Percentiles rank a stretch among this genome's conserved stretches.
phyloP scores from a whole-genome alignment of 352 stramenopile genomes.

The Hyaloperonospora brassicae region DNA sequence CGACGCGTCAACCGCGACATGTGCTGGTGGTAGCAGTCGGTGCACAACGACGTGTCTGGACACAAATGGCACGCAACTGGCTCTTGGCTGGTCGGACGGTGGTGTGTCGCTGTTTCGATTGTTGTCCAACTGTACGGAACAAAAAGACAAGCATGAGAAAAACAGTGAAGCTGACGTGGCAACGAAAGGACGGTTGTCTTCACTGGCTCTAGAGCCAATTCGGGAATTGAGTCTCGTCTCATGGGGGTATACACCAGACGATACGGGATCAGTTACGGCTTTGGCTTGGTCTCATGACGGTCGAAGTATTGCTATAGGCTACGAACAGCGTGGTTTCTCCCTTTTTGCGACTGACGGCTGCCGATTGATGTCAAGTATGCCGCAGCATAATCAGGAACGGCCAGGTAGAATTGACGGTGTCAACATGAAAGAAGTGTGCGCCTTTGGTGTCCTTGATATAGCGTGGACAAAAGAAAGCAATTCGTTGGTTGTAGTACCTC shows the following conservation, averaged over 20 bases:
- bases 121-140: conserved; percentile 21
- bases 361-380: conserved; percentile 75
- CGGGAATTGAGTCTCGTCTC: conserved; percentile 49
- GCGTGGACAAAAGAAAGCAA: conserved; percentile 58
- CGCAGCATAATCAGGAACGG: conserved; percentile 62
- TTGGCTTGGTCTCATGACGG: conserved; percentile 65
- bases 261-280: conserved; percentile 50
- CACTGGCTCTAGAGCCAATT: conserved; percentile 44
- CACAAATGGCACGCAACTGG: conserved; percentile 36
- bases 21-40: conserved; percentile 26
- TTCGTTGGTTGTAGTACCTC: conserved; percentile 51
- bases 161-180: background rate
- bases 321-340: conserved; percentile 61
- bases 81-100: conserved; percentile 68
- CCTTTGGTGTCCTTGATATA: conserved; percentile 47
- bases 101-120: conserved; percentile 60
- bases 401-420: conserved; percentile 17
- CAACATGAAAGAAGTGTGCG: conserved; percentile 47
- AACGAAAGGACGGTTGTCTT: conserved; percentile 6
- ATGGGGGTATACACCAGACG: conserved; percentile 52
- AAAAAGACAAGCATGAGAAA: conserved; percentile 1
- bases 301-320: conserved; percentile 54
- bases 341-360: conserved; percentile 77
- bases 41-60: conserved; percentile 50
- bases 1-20: conserved; percentile 5